Evolutionary conservation across 2,329 filamentous ascomycete genomes (phyloP).

Genomic region (Fusarium sp.): DNA sequence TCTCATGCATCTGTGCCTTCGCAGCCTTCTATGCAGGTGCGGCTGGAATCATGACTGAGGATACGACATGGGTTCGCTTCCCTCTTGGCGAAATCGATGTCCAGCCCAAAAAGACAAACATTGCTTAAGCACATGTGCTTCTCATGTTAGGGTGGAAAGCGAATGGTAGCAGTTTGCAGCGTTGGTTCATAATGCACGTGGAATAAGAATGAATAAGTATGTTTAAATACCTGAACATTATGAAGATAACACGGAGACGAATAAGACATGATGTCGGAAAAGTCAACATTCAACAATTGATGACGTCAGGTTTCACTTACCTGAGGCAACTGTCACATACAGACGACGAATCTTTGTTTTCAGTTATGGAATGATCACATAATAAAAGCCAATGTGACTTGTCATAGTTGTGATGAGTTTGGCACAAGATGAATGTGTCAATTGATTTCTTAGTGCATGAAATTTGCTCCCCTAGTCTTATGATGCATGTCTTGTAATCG

Average conservation of each 20-base stretch:
- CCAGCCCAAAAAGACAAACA: slow-evolving; percentile 32
- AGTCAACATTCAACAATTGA: neutral
- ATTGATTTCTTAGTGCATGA: slow-evolving; percentile 17
- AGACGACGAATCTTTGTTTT: neutral
- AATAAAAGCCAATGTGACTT: neutral
- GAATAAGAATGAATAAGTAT: neutral
- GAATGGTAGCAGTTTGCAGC: neutral
- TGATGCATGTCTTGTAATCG: slow-evolving; percentile 35
- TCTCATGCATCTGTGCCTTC: slow-evolving; percentile 50
- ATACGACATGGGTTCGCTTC: slow-evolving; percentile 53
- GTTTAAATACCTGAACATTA: neutral
- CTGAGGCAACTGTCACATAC: neutral
- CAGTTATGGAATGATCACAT: neutral
- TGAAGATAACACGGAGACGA: neutral
- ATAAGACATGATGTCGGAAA: neutral
- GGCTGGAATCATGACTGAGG: slow-evolving; percentile 52
- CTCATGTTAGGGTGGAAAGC: neutral
- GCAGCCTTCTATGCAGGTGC: slow-evolving; percentile 52
- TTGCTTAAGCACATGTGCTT: slow-evolving; percentile 20
- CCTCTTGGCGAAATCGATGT: slow-evolving; percentile 51
- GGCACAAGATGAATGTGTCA: neutral
- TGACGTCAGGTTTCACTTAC: slow-evolving; percentile 3
- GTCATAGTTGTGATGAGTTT: neutral
- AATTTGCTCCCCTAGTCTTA: slow-evolving; percentile 22
- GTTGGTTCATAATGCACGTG: neutral